Evolutionary conservation across 176 grass and related monocot species (phyloP), one percentile per base, ranked within the genome.

Genomic region (Carex cristatella): DNA sequence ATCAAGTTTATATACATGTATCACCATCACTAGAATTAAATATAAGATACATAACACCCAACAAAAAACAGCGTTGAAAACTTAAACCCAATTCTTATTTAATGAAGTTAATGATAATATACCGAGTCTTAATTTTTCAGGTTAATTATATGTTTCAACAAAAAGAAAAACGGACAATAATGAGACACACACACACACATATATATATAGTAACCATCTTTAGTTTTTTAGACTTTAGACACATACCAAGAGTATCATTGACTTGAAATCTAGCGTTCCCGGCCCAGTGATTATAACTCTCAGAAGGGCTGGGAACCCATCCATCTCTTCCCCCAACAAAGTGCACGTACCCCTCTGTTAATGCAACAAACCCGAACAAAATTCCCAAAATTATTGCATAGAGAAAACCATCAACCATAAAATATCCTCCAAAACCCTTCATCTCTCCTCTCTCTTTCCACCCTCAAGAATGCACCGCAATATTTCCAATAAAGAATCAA

Each of bases 221-320:
- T 40, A 40, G 38, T 40, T 40, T 23, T 23, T 23, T 37, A 37
- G 35, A 37, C 23, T 2, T 37, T 6, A 40, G 38, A 40, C 38
- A 40, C 38, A 40, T 83, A 98, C 93, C 91, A 46, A 98, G 79
- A 58, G 86, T 92, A 82, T 98, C 93, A 74, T 93, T 88, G 81
- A 91, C 85, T 56, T 91, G 91, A 81, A 98, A 98, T 28, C 95
- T 66, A 88, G 77, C 90, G 80, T 85, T 92, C 46, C 38, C 86
- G 18, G 93, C 89, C 95, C 95, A 98, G 65, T 90, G 85, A 75
- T 85, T 86, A 67, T 95, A 98, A 74, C 88, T 95, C 86, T 98
- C 93, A 33, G 88, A 56, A 32, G 95, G 95, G 81, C 86, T 85
- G 70, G 88, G 7, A 70, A 92, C 87, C 95, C 95, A 98, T 38